Conservation (phyloP, 1,139 yeast genomes). For the Sugiyamaella pinicola region DNA sequence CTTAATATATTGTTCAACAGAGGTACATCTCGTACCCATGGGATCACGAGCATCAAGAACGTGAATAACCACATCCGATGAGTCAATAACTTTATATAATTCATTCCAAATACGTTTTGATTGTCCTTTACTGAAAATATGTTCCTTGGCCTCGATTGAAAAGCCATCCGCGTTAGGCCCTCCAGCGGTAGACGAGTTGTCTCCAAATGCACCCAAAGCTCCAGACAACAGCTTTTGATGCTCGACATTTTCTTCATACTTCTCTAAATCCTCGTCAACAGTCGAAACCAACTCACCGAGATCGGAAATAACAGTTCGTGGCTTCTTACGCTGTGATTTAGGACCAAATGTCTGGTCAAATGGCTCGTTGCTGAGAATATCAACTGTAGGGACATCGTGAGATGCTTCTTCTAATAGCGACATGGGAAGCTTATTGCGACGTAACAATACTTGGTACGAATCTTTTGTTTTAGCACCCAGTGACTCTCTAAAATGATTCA, state of each 20-base stretch:
- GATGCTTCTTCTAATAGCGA: slow-evolving; percentile 75
- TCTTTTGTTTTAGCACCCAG: slow-evolving; percentile 85
- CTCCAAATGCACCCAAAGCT: slow-evolving; percentile 56
- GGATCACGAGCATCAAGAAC: slow-evolving; percentile 98
- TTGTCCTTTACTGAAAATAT: slow-evolving; percentile 94
- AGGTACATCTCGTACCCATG: slow-evolving; percentile 88
- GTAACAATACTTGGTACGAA: slow-evolving; percentile 82
- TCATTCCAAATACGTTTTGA: slow-evolving; percentile 99
- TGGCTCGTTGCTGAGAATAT: slow-evolving; percentile 85
- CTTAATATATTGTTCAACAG: slow-evolving; percentile 88
- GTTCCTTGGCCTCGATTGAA: slow-evolving; percentile 89
- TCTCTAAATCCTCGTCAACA: slow-evolving; percentile 60
- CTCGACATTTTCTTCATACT: slow-evolving; percentile 66
- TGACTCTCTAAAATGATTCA: slow-evolving; percentile 91
- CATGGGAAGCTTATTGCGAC: slow-evolving; percentile 94
- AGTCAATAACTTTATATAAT: slow-evolving; percentile 92
- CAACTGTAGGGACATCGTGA: slow-evolving; percentile 61
- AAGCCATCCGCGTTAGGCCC: slow-evolving; percentile 71
- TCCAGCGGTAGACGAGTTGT: slow-evolving; percentile 76
- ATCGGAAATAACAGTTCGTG: slow-evolving; percentile 73
- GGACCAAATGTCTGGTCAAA: slow-evolving; percentile 88
- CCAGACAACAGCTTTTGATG: slow-evolving; percentile 56
- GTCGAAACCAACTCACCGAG: slow-evolving; percentile 76
- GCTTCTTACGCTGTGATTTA: slow-evolving; percentile 89
- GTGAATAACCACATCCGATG: slow-evolving; percentile 95